Base-by-base conservation (phyloP, 2,329 filamentous ascomycete species). In the Chaetomium olivaceum region DNA sequence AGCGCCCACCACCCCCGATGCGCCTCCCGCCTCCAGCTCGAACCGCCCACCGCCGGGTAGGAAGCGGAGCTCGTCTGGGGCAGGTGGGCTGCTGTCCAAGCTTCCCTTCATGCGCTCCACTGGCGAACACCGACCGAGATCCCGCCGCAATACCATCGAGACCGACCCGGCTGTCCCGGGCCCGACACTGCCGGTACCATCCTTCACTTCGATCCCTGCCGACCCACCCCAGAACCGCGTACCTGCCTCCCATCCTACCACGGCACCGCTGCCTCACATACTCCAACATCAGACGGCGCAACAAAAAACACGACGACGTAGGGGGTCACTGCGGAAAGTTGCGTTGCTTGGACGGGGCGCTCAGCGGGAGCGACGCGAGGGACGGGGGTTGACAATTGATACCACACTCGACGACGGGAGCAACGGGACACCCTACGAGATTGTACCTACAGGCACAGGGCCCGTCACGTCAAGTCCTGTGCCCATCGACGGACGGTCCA, bases 311-410 rank as follows among this genome's bases (percentile, higher is more conserved):
- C 83, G 92, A 63, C 88, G 89, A 72, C 87, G 93, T 66, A 91
- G 91, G 75, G 93, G 92, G 4, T 97, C 93, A 12, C 81, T 97
- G 75, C 86, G 93, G 66, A 97, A 97, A 78, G 92, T 91, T 12
- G 93, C 92, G 29, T 81, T 97, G 58, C 82, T 97, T 21, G 91
- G 92, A 19, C 90, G 90, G 68, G 89, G 89, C 67, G 86, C 83
- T 62, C 87, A 85, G 76, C 83, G 85, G 67, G 87, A 86, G 71
- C 83, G 78, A 73, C 84, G 80, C 70, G 87, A 87, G 63, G 78
- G 77, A 63, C 84, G 80, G 62, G 75, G 79, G 21, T 71, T 82
- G 65, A 77, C 76, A 23, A 77, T 83, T 62, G 78, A 83, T 63
- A 80, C 77, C 23, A 75, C 76, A 27, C 46, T 69, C 46, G 60